Evolutionary conservation across 495 filamentous ascomycete species (phyloP), one percentile per base, ranked within the genome.

Genomic region (Hypoxylon fuscum): DNA sequence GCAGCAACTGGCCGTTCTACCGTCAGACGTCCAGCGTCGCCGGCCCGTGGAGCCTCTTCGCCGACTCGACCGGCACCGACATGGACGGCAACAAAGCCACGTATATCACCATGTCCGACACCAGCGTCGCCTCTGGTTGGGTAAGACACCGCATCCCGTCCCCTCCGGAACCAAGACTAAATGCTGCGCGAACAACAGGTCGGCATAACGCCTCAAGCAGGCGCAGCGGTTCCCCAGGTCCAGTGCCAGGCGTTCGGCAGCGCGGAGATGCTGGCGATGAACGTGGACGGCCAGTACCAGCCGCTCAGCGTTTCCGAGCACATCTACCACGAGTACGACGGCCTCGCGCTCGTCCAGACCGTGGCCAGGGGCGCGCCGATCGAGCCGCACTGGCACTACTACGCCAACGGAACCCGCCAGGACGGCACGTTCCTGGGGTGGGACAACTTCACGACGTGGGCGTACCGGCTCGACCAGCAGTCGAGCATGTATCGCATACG

Each of bases 1-100:
- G 64, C 29, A 67, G 64, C 53, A 67, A 67, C 52, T 67, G 52
- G 53, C 64, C 64, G 1, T 67, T 67, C 58, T 67, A 25, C 41
- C 64, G 53, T 0, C 64, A 67, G 29, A 18, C 20, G 3, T 27
- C 34, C 9, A 61, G 64, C 29, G 64, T 67, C 25, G 64, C 64
- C 0, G 64, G 64, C 0, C 64, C 64, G 1, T 62, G 53, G 21
- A 41, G 5, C 29, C 22, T 67, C 29, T 67, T 67, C 31, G 64
- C 64, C 20, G 57, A 62, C 42, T 67, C 64, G 5, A 58, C 64
- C n/a, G 63, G 57, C 17, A 61, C 44, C 1, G 52, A 47, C 11
- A 50, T 65, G 15, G 62, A 65, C 49, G 55, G 55, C 21, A 55
- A 65, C 54, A 67, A 25, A 40, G 64, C 41, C n/a, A 32, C 10